phyloP scores from a whole-genome alignment of 2,329 filamentous ascomycete genomes.

The Monosporascus ibericus region DNA sequence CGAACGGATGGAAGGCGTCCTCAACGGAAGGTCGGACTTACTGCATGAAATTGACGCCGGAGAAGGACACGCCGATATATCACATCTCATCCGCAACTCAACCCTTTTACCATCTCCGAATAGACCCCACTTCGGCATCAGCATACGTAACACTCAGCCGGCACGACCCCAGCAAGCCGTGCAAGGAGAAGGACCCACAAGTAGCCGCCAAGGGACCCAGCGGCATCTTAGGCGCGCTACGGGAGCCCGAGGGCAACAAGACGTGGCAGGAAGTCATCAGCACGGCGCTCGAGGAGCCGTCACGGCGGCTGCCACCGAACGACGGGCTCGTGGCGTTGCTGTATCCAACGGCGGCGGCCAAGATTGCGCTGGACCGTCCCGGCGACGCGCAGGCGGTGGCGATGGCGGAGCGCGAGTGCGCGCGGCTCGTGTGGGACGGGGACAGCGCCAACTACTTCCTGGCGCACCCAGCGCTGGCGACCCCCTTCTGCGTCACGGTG shows the following conservation, averaged over 20 bases:
- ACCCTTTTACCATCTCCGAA: constrained; percentile 61
- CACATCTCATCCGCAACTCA: constrained; percentile 56
- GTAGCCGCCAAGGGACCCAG: constrained; percentile 21
- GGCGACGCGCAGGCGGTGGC: constrained; percentile 53
- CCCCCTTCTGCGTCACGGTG: constrained; percentile 56
- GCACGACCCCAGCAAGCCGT: constrained; percentile 54
- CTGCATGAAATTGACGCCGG: constrained; percentile 50
- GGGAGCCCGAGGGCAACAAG: constrained; percentile 32
- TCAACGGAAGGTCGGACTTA: constrained; percentile 52
- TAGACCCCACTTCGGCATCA: constrained; percentile 58
- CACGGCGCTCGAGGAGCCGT: constrained; percentile 52
- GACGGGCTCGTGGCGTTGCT: constrained; percentile 62
- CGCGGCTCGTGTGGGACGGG: constrained; percentile 65
- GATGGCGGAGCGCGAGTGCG: constrained; percentile 63
- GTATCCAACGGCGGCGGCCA: constrained; percentile 60
- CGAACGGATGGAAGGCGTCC: constrained; percentile 63
- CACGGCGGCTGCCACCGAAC: constrained; percentile 46
- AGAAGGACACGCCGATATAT: constrained; percentile 58
- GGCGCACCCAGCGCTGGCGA: constrained; percentile 57
- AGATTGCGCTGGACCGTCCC: constrained; percentile 54
- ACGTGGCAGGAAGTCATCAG: constrained; percentile 52
- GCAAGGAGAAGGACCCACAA: constrained; percentile 36
- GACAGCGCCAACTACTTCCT: constrained; percentile 54
- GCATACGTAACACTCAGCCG: constrained; percentile 54
- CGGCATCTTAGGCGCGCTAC: constrained; percentile 26